Evolutionary conservation across 495 filamentous ascomycete species (phyloP).

Genomic region (Penicillium roqueforti): DNA sequence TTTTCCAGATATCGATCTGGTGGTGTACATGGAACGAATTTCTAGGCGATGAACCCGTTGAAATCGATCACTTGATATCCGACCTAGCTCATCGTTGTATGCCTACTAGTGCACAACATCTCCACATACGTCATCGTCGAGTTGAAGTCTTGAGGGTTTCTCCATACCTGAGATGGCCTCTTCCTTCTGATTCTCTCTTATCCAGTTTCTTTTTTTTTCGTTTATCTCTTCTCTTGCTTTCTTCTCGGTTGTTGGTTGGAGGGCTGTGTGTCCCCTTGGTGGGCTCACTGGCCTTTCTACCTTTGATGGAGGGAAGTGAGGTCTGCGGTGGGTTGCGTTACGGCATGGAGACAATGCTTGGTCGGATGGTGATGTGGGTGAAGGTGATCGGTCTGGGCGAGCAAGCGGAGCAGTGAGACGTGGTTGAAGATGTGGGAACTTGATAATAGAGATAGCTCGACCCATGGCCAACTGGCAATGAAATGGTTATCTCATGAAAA

Average conservation of each 20-base stretch:
- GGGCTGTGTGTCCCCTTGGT: not conserved
- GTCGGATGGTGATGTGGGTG: not conserved
- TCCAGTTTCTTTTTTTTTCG: not conserved
- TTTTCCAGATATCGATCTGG: not conserved
- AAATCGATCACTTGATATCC: not conserved
- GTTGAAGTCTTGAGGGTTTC: not conserved
- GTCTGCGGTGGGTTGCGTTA: not conserved
- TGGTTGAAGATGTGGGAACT: not conserved
- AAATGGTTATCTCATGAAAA: constrained; percentile 5
- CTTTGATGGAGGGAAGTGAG: not conserved
- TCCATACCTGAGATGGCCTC: constrained; percentile 1
- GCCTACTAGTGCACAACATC: not conserved
- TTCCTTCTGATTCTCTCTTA: constrained; percentile 10
- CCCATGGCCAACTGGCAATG: not conserved
- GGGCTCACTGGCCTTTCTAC: not conserved
- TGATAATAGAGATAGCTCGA: not conserved
- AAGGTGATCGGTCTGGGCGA: not conserved
- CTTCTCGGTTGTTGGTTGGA: constrained; percentile 12
- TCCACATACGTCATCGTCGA: not conserved
- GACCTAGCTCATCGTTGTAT: not conserved
- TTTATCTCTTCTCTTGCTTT: constrained; percentile 7
- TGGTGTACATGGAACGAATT: not conserved
- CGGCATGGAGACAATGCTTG: not conserved
- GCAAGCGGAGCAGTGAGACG: not conserved
- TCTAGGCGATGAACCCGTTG: not conserved